phyloP scores from a whole-genome alignment of 2,329 filamentous ascomycete genomes.

The Talaromyces sp. region DNA sequence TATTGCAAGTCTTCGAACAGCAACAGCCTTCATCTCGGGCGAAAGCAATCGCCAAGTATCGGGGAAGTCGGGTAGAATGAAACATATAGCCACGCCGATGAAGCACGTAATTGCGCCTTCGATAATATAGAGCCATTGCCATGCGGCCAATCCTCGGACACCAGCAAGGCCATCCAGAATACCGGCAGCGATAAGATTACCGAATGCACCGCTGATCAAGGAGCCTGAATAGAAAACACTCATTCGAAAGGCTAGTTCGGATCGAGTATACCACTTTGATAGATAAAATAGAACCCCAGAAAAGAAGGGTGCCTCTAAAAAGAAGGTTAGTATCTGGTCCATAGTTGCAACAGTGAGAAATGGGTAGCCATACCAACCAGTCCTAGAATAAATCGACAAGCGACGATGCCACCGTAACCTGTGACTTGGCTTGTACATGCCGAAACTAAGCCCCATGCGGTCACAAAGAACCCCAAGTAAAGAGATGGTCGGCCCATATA shows the following conservation, averaged over 20 bases:
- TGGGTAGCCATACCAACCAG: conserved; percentile 26
- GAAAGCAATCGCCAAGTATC: conserved; percentile 49
- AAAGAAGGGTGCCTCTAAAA: conserved; percentile 46
- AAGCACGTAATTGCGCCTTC: conserved; percentile 40
- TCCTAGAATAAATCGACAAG: conserved; percentile 47
- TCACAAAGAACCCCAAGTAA: conserved; percentile 25
- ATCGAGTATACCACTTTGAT: conserved; percentile 14
- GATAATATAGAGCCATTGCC: conserved; percentile 46
- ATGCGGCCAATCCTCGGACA: conserved; percentile 43
- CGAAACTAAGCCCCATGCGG: conserved; percentile 49
- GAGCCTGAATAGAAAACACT: conserved; percentile 50
- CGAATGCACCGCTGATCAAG: conserved; percentile 42
- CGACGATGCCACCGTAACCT: conserved; percentile 44
- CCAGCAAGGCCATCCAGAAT: conserved; percentile 40
- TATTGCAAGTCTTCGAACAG: conserved; percentile 53
- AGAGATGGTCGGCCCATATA: conserved; percentile 33
- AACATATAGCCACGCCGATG: conserved; percentile 3
- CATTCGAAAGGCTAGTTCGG: conserved; percentile 46
- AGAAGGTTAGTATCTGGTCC: not conserved
- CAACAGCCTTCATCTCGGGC: conserved; percentile 51
- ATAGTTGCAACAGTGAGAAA: no score
- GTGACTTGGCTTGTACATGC: conserved; percentile 45
- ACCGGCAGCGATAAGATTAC: conserved; percentile 39
- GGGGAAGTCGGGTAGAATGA: conserved; percentile 31
- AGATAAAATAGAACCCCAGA: conserved; percentile 41